These are phyloP conservation scores for Puccinia horiana DNA, from an alignment of 1,284 basidiomycete genomes.

Conservation along the genomic window DNA sequence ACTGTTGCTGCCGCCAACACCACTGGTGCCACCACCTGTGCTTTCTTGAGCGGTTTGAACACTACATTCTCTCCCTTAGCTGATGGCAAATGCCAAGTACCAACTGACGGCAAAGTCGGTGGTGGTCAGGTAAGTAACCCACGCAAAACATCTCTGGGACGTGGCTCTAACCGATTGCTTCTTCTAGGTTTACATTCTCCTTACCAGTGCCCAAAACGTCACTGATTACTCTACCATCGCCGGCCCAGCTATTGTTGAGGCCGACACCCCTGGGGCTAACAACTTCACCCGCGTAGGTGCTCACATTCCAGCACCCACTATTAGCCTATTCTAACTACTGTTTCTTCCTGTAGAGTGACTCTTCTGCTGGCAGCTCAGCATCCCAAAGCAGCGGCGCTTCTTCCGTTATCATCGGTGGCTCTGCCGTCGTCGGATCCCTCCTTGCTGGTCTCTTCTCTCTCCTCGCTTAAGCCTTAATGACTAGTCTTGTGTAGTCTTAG, in stretches of 20 bases:
- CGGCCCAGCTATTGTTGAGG: constrained; percentile 39
- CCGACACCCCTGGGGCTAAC: constrained; percentile 10
- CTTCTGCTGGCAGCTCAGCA: not conserved
- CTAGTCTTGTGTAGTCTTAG: no score
- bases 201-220: constrained; percentile 32
- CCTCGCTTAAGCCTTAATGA: not conserved
- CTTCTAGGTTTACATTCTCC: constrained; percentile 33
- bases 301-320: not conserved
- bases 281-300: constrained; percentile 2
- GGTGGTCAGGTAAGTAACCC: constrained; percentile 25
- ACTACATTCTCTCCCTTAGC: constrained; percentile 11
- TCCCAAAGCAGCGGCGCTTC: not conserved
- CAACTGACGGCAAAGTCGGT: constrained; percentile 35
- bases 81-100: constrained; percentile 22
- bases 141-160: not conserved
- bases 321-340: not conserved
- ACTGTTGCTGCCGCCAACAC: constrained; percentile 13
- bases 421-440: not conserved
- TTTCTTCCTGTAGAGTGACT: not conserved
- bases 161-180: not conserved
- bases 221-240: constrained; percentile 32
- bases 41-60: constrained; percentile 42
- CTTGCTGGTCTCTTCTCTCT: not conserved
- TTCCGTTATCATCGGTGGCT: not conserved
- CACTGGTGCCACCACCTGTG: constrained; percentile 19